Base-by-base conservation (phyloP, 441 rosid species). In the Gossypium gossypioides region DNA sequence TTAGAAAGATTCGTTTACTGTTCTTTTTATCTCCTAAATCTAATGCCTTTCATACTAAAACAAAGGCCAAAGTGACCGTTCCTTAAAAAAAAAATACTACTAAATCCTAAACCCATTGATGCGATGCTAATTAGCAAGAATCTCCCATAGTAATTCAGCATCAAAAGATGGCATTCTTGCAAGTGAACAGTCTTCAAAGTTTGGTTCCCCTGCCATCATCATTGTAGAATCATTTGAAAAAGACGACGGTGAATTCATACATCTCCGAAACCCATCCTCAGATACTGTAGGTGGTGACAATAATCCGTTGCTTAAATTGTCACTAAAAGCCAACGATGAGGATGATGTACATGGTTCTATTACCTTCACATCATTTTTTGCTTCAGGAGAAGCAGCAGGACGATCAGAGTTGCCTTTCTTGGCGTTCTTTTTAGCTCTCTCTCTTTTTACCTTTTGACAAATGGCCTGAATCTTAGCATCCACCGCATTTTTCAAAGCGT, bases 101-200 rank as follows among this genome's bases (percentile, higher is more conserved):
- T 42, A 42, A 42, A 32, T 48, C 48, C 74, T 62, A 57, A 42
- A 51, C 24, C 18, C 22, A 21, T 68, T 24, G 1, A 40, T 60
- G 40, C 25, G 60, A 76, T 69, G 68, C 82, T 79, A 92, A 75
- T 78, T 94, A 10, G 97, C 94, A 67, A 94, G 92, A 80, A 91
- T 92, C 69, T 91, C 90, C 99, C 99, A 95, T 4, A 92, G 87
- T 78, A 91, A 84, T 67, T 95, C 99, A 1, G 96, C 90, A 73
- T 95, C 99, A 46, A 79, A 91, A 27, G 99, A 95, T 0, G 97
- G 99, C 91, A 95, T 81, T 75, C 89, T 91, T 57, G 90, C 89
- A 0, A 95, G 89, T 8, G 86, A 87, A 37, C 86, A 89, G 54
- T 82, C 90, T 61, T 86, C 92, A 64, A 80, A 74, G 10, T 66